These are phyloP conservation scores for Tuber brumale DNA, from an alignment of 495 filamentous ascomycete species.

Conservation along the genomic window DNA sequence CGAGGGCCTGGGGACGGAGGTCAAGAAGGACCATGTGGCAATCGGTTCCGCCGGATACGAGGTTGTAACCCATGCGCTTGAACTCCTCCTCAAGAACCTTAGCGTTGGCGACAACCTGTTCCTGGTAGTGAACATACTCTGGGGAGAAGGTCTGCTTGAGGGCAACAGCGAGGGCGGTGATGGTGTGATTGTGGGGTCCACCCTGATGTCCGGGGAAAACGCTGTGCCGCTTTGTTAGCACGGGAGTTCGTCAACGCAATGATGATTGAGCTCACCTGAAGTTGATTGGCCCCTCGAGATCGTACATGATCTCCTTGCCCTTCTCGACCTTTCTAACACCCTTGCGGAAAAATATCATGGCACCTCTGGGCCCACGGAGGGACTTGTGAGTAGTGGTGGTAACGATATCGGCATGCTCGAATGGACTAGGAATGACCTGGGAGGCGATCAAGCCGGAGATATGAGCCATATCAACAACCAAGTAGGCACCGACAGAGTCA, in stretches of 20 bases:
- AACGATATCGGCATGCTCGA: slow-evolving; percentile 90
- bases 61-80: slow-evolving; percentile 77
- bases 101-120: slow-evolving; percentile 85
- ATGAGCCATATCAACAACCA: slow-evolving; percentile 97
- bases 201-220: slow-evolving; percentile 99
- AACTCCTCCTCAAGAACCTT: slow-evolving; percentile 78
- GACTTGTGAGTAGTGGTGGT: slow-evolving; percentile 99
- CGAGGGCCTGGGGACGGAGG: slow-evolving; percentile 68
- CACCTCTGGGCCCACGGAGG: slow-evolving; percentile 92
- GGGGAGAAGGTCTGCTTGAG: slow-evolving; percentile 88
- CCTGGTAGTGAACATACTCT: slow-evolving; percentile 94
- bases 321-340: slow-evolving; percentile 88
- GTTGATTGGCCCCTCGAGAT: slow-evolving; percentile 95
- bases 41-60: slow-evolving; percentile 94
- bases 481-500: slow-evolving; percentile 87
- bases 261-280: slow-evolving; percentile 47
- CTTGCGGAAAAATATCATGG: slow-evolving; percentile 99
- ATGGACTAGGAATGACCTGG: slow-evolving; percentile 89
- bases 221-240: slow-evolving; percentile 8
- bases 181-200: slow-evolving; percentile 99
- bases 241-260: not conserved
- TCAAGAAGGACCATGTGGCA: slow-evolving; percentile 98
- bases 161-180: slow-evolving; percentile 93
- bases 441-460: slow-evolving; percentile 94
- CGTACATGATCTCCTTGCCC: slow-evolving; percentile 86